Conservation (phyloP, 1,284 basidiomycete species). For the Ceratobasidium papillatum region DNA sequence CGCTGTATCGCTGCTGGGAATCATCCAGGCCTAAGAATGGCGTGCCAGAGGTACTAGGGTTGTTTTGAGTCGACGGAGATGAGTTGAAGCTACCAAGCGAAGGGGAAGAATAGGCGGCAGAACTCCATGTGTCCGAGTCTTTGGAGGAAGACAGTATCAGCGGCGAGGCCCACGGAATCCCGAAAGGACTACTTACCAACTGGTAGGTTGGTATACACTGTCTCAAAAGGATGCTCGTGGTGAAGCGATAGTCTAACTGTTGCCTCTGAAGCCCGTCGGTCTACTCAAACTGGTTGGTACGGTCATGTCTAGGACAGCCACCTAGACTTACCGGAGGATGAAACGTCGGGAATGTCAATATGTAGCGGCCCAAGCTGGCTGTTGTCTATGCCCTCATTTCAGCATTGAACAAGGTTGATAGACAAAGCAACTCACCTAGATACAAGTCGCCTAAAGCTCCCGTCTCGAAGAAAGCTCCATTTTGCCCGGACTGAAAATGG, state of each 20-base stretch:
- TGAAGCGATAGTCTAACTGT: background rate
- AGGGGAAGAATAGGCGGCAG: slow-evolving; percentile 12
- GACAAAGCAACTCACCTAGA: background rate
- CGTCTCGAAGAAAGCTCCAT: background rate
- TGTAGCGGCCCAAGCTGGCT: background rate
- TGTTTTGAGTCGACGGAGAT: slow-evolving; percentile 4
- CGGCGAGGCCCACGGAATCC: background rate
- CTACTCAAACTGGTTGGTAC: background rate
- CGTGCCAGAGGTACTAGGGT: background rate
- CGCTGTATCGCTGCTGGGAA: background rate
- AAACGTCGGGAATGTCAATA: background rate
- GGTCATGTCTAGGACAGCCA: background rate
- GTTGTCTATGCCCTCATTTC: background rate
- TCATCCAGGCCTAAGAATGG: background rate
- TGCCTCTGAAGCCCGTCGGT: background rate
- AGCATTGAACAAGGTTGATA: background rate
- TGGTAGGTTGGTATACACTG: background rate
- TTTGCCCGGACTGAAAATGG: background rate
- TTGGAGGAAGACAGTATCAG: background rate
- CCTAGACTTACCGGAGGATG: background rate
- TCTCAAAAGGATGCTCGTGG: background rate
- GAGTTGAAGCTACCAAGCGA: slow-evolving; percentile 15
- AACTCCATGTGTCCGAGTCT: slow-evolving; percentile 18
- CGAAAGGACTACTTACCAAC: background rate
- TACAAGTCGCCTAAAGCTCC: background rate